A percentile compares a stretch with the other conserved stretches of the same genome.
phyloP scores from a whole-genome alignment of 2,329 filamentous ascomycete genomes.

The Aspergillus carbonarius region DNA sequence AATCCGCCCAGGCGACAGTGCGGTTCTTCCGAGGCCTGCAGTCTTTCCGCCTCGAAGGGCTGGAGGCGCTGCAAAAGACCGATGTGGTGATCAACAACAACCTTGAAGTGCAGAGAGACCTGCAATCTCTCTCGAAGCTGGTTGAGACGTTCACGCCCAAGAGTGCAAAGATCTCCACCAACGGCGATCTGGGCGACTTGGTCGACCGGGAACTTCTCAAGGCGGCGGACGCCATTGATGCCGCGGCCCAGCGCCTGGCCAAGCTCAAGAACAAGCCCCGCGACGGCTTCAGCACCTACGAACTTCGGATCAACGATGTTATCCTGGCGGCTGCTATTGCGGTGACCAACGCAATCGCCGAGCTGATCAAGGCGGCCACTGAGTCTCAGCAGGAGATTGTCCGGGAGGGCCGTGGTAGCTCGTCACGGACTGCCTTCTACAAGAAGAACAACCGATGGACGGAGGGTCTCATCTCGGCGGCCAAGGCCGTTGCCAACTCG shows the following conservation, averaged over 20 bases:
- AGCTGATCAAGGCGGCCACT: slow-evolving; percentile 92
- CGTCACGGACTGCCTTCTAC: slow-evolving; percentile 91
- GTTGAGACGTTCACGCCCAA: slow-evolving; percentile 90
- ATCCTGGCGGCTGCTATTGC: slow-evolving; percentile 91
- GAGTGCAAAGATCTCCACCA: slow-evolving; percentile 73
- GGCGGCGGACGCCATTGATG: slow-evolving; percentile 92
- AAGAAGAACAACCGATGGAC: slow-evolving; percentile 99
- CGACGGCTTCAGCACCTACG: slow-evolving; percentile 92
- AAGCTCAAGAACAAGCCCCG: slow-evolving; percentile 96
- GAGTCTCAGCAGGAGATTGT: slow-evolving; percentile 95
- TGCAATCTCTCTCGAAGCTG: slow-evolving; percentile 90
- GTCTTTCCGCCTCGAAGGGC: slow-evolving; percentile 87
- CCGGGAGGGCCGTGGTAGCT: slow-evolving; percentile 81
- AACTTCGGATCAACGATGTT: slow-evolving; percentile 91
- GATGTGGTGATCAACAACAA: slow-evolving; percentile 98
- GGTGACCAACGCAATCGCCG: slow-evolving; percentile 89
- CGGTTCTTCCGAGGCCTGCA: slow-evolving; percentile 93
- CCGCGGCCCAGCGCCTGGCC: slow-evolving; percentile 81
- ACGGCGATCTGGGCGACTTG: slow-evolving; percentile 85
- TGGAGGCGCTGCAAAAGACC: slow-evolving; percentile 89
- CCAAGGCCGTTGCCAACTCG: slow-evolving; percentile 89
- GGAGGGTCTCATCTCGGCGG: slow-evolving; percentile 92
- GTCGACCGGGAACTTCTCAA: slow-evolving; percentile 91
- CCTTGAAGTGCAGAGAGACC: slow-evolving; percentile 89
- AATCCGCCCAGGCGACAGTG: slow-evolving; percentile 82